Evolutionary conservation across 176 grass and related monocot species (phyloP).

Genomic region (Themeda triandra): DNA sequence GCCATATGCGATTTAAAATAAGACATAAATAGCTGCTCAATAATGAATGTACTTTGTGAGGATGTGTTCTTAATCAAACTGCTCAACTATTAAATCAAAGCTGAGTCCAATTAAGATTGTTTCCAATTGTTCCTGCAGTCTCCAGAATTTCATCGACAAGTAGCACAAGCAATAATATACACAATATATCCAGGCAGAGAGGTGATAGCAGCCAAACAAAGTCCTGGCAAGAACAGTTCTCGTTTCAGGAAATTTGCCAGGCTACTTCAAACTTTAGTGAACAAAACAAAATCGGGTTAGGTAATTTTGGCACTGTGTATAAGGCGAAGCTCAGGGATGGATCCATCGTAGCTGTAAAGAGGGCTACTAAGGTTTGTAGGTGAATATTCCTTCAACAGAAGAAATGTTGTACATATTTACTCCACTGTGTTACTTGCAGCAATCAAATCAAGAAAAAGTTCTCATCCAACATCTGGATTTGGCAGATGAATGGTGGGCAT

Average conservation of each 20-base stretch:
- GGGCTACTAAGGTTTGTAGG: constrained; percentile 71
- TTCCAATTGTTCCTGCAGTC: constrained; percentile 38
- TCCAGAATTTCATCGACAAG: constrained; percentile 70
- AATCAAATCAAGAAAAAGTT: neutral
- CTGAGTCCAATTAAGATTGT: neutral
- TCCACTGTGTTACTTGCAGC: constrained; percentile 15
- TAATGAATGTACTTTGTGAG: neutral
- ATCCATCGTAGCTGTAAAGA: constrained; percentile 75
- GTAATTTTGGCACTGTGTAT: constrained; percentile 81
- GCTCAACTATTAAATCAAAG: constrained; percentile 20
- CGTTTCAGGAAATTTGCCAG: constrained; percentile 56
- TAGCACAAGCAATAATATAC: constrained; percentile 47
- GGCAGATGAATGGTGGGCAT: constrained; percentile 63
- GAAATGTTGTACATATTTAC: constrained; percentile 9
- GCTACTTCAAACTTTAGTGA: constrained; percentile 81
- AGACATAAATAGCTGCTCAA: neutral
- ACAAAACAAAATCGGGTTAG: constrained; percentile 79
- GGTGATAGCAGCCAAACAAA: constrained; percentile 29
- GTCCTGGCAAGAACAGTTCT: constrained; percentile 45
- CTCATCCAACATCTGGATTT: constrained; percentile 26
- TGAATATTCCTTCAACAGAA: constrained; percentile 13
- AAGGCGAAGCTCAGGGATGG: constrained; percentile 82
- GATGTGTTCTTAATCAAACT: neutral
- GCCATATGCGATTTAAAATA: neutral
- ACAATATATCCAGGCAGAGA: constrained; percentile 33